A percentile compares a stretch with the other conserved stretches of the same genome.
These are phyloP conservation scores for Alternaria conjuncta DNA, from an alignment of 2,329 filamentous ascomycete species.

Conservation along the genomic window DNA sequence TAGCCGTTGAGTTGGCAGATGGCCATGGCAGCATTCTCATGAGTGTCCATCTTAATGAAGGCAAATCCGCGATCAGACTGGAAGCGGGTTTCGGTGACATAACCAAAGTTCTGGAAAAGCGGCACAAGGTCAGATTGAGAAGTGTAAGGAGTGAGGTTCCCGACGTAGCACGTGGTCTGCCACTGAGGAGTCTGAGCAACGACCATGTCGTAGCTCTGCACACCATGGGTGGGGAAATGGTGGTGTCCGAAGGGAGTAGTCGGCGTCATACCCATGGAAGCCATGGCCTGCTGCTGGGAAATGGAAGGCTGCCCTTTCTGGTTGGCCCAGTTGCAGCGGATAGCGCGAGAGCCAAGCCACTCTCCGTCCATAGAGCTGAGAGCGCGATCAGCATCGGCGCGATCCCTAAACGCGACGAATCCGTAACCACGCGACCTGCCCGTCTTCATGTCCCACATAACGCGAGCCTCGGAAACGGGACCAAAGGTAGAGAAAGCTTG, in stretches of 20 bases:
- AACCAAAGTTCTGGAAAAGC: constrained; percentile 98
- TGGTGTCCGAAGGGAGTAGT: constrained; percentile 96
- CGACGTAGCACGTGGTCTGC: constrained; percentile 99
- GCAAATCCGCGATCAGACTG: constrained; percentile 97
- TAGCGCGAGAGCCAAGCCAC: constrained; percentile 97
- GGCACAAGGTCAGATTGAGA: constrained; percentile 97
- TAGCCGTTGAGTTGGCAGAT: constrained; percentile 98
- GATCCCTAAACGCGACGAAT: constrained; percentile 96
- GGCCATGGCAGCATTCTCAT: constrained; percentile 97
- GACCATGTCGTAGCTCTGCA: constrained; percentile 98
- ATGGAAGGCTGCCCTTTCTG: constrained; percentile 99
- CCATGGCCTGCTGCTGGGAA: constrained; percentile 96
- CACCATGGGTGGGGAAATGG: constrained; percentile 94
- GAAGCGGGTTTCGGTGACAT: constrained; percentile 95
- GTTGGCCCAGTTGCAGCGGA: constrained; percentile 99
- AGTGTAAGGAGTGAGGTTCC: constrained; percentile 96
- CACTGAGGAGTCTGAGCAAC: constrained; percentile 92
- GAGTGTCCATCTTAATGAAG: constrained; percentile 98
- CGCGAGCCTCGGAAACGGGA: constrained; percentile 92
- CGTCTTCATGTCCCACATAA: constrained; percentile 99
- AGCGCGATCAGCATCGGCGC: constrained; percentile 91
- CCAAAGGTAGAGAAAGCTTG: constrained; percentile 97
- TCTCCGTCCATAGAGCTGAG: constrained; percentile 98
- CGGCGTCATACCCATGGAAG: constrained; percentile 96
- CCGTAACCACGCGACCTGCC: constrained; percentile 96